A percentile compares a stretch with the other conserved stretches of the same genome.
Evolutionary conservation across 169 alveolate genomes (phyloP).

Genomic region (Cyclospora cayetanensis): DNA sequence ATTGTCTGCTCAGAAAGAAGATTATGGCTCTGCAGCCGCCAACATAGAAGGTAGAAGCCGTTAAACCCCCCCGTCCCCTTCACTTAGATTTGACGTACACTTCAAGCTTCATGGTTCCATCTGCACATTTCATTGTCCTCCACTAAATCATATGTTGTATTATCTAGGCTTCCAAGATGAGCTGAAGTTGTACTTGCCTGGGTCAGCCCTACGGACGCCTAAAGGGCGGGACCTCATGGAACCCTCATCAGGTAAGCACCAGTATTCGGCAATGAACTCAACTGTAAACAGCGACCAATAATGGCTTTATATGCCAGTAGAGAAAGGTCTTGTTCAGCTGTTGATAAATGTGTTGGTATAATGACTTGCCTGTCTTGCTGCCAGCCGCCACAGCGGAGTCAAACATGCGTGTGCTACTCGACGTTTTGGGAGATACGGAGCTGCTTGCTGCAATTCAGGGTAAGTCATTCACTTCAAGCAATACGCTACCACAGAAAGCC

Average conservation of each 20-base stretch:
- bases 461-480: not conserved
- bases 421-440: not conserved
- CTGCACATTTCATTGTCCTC: not conserved
- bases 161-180: constrained; percentile 29
- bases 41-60: constrained; percentile 11
- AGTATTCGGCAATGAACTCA: not conserved
- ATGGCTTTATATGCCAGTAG: not conserved
- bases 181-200: not conserved
- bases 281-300: not conserved
- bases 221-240: constrained; percentile 37
- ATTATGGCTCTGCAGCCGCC: not conserved
- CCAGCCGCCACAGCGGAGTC: constrained; percentile 54
- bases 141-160: not conserved
- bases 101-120: not conserved
- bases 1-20: not conserved
- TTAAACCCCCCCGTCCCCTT: not conserved
- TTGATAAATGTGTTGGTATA: not conserved
- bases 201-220: not conserved
- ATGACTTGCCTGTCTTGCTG: not conserved
- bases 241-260: constrained; percentile 36
- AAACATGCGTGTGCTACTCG: not conserved
- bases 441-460: constrained; percentile 22
- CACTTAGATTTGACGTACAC: not conserved
- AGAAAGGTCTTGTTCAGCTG: not conserved
- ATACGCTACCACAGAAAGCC: not conserved